A percentile compares a stretch with the other conserved stretches of the same genome.
phyloP scores from a whole-genome alignment of 441 rosid species.

The Viola pubescens region DNA sequence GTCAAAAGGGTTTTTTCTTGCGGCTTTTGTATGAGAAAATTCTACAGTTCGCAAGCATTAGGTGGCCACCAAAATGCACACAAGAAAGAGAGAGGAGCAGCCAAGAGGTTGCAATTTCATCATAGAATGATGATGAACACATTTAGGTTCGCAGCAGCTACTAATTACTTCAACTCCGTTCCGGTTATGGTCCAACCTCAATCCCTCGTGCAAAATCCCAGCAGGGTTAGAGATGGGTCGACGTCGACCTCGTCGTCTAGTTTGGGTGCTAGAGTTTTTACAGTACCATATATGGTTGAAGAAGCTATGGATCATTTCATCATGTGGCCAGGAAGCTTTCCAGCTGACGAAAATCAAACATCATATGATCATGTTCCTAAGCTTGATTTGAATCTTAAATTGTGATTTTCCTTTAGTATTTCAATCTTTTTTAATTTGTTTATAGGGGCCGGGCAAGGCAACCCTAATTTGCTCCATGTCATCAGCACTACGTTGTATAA shows the following conservation, averaged over 20 bases:
- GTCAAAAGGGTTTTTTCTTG: conserved; percentile 34
- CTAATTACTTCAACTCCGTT: conserved; percentile 8
- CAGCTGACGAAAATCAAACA: conserved; percentile 20
- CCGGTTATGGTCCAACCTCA: conserved; percentile 38
- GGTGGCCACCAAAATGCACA: conserved; percentile 57
- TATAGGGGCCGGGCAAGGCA: too few relatives aligned
- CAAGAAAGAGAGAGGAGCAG: conserved; percentile 43
- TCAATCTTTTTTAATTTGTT: too few relatives aligned
- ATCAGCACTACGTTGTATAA: too few relatives aligned
- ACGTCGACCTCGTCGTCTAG: neutral
- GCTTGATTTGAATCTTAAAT: too few relatives aligned
- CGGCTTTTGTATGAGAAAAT: conserved; percentile 43
- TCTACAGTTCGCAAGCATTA: conserved; percentile 46
- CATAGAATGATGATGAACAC: conserved; percentile 28
- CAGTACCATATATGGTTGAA: conserved; percentile 11
- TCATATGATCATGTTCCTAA: conserved; percentile 12
- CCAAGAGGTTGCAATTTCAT: conserved; percentile 30
- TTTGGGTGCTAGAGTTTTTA: conserved; percentile 24
- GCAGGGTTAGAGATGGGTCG: conserved; percentile 14
- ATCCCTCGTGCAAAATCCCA: conserved; percentile 31
- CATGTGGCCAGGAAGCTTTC: conserved; percentile 44
- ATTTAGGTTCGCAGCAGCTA: conserved; percentile 9
- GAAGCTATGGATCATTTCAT: conserved; percentile 13
- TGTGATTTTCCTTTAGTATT: too few relatives aligned
- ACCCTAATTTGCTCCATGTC: too few relatives aligned